phyloP scores from a whole-genome alignment of 495 filamentous ascomycete genomes.

The Penicillium tannophilum region DNA sequence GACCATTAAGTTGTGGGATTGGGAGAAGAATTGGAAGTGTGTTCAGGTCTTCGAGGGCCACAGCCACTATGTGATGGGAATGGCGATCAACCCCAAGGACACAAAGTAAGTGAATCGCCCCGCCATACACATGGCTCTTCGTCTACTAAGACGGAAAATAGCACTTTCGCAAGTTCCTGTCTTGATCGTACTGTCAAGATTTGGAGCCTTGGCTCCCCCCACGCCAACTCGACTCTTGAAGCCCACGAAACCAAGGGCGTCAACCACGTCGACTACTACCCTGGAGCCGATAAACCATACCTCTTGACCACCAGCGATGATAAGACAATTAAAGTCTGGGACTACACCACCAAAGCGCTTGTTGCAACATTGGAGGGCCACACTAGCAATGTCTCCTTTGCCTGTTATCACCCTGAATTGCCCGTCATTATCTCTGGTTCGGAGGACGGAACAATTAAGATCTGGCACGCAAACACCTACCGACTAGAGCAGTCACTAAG shows the following conservation, averaged over 20 bases:
- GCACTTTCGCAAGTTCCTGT: slow-evolving; percentile 92
- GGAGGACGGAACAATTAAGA: slow-evolving; percentile 96
- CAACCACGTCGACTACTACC: slow-evolving; percentile 97
- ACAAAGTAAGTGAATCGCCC: slow-evolving; percentile 61
- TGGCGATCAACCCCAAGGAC: slow-evolving; percentile 99
- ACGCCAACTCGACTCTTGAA: slow-evolving; percentile 93
- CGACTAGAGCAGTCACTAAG: slow-evolving; percentile 92
- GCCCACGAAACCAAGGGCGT: slow-evolving; percentile 98
- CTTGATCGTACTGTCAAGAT: slow-evolving; percentile 97
- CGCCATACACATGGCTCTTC: background rate
- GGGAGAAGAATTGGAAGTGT: slow-evolving; percentile 98
- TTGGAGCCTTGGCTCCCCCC: slow-evolving; percentile 88
- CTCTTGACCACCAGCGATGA: slow-evolving; percentile 96
- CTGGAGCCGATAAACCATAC: slow-evolving; percentile 94
- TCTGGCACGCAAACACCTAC: slow-evolving; percentile 98
- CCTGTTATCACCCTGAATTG: slow-evolving; percentile 95
- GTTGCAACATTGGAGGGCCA: slow-evolving; percentile 97
- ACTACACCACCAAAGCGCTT: slow-evolving; percentile 96
- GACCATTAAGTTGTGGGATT: slow-evolving; percentile 99
- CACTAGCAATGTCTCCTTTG: slow-evolving; percentile 98
- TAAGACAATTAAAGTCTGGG: slow-evolving; percentile 94
- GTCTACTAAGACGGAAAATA: background rate
- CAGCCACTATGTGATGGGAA: slow-evolving; percentile 97
- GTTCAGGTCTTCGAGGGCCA: slow-evolving; percentile 99
- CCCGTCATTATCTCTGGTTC: slow-evolving; percentile 99